phyloP scores from a whole-genome alignment of 1,284 basidiomycete species.

The Abortiporus biennis region DNA sequence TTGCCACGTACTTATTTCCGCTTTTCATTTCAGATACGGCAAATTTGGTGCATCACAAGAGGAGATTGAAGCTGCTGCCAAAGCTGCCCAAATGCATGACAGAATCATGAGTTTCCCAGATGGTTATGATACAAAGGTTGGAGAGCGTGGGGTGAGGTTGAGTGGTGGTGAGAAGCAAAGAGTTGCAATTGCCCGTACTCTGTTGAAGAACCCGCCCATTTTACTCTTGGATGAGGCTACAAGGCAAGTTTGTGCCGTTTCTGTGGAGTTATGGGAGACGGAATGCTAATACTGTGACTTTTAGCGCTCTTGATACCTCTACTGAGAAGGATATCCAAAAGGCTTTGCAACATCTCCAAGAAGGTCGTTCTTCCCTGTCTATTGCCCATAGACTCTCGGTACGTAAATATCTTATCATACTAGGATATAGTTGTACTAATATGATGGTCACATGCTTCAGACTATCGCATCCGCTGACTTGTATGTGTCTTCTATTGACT shows the following conservation, averaged over 20 bases:
- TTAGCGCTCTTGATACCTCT: slow-evolving; percentile 73
- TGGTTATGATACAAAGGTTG: slow-evolving; percentile 73
- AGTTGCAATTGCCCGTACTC: slow-evolving; percentile 81
- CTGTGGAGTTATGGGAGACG: slow-evolving; percentile 7
- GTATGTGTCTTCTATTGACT: slow-evolving; percentile 37
- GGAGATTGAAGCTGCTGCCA: slow-evolving; percentile 69
- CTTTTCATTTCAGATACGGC: slow-evolving; percentile 68
- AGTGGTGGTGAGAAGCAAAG: slow-evolving; percentile 82
- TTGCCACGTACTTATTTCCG: no score
- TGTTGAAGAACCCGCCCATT: slow-evolving; percentile 83
- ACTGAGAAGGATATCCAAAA: slow-evolving; percentile 85
- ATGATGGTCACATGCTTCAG: slow-evolving; percentile 27
- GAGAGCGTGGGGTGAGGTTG: slow-evolving; percentile 78
- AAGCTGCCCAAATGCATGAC: slow-evolving; percentile 79
- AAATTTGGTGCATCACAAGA: slow-evolving; percentile 61
- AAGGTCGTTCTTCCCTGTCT: slow-evolving; percentile 69
- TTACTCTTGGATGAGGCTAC: slow-evolving; percentile 82
- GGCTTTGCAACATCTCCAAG: slow-evolving; percentile 66
- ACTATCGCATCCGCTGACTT: slow-evolving; percentile 75
- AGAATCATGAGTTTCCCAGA: slow-evolving; percentile 76
- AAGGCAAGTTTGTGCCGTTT: slow-evolving; percentile 33
- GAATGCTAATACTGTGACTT: slow-evolving; percentile 14
- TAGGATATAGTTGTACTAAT: slow-evolving; percentile 10
- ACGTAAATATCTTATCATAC: slow-evolving; percentile 26
- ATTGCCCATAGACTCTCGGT: slow-evolving; percentile 79